A percentile compares a stretch with the other conserved stretches of the same genome.
Evolutionary conservation across 1,284 basidiomycete genomes (phyloP).

Genomic region (Cutaneotrichosporon cavernicola): DNA sequence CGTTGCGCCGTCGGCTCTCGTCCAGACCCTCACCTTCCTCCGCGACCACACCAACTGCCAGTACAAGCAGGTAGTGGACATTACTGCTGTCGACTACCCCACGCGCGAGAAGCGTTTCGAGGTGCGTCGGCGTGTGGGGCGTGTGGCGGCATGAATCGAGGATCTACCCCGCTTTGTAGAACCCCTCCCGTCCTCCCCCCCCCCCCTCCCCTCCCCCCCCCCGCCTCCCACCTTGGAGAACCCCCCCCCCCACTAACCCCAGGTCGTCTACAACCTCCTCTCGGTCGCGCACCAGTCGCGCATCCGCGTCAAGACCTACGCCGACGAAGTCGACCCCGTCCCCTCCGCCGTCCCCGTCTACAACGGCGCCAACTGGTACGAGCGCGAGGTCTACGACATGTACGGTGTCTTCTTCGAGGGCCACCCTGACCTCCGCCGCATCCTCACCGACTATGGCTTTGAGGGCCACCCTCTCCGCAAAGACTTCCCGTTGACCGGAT

Average conservation of each 20-base stretch:
- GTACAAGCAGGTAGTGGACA: slow-evolving; percentile 89
- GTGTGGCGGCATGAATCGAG: too few species aligned
- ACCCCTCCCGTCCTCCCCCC: neutral
- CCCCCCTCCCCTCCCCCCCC: neutral
- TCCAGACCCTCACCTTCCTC: slow-evolving; percentile 88
- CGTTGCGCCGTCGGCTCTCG: slow-evolving; percentile 73
- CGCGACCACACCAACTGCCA: slow-evolving; percentile 96
- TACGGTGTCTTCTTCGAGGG: slow-evolving; percentile 95
- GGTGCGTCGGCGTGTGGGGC: too few species aligned
- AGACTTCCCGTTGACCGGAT: slow-evolving; percentile 96
- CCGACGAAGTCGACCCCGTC: slow-evolving; percentile 90
- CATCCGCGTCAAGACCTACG: slow-evolving; percentile 97
- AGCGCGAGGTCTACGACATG: slow-evolving; percentile 97
- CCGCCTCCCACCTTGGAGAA: neutral
- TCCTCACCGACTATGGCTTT: slow-evolving; percentile 98
- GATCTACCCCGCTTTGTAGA: too few species aligned
- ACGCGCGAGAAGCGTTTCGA: slow-evolving; percentile 93
- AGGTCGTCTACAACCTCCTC: slow-evolving; percentile 90
- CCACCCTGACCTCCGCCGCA: slow-evolving; percentile 96
- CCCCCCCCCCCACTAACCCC: neutral
- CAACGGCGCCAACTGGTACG: slow-evolving; percentile 93
- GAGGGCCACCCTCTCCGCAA: slow-evolving; percentile 97
- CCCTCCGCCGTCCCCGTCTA: slow-evolving; percentile 79
- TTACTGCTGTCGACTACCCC: slow-evolving; percentile 94
- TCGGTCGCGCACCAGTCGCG: slow-evolving; percentile 70